Base-by-base conservation (phyloP, 192 early-diverging fungal genomes). In the Backusella circina region DNA sequence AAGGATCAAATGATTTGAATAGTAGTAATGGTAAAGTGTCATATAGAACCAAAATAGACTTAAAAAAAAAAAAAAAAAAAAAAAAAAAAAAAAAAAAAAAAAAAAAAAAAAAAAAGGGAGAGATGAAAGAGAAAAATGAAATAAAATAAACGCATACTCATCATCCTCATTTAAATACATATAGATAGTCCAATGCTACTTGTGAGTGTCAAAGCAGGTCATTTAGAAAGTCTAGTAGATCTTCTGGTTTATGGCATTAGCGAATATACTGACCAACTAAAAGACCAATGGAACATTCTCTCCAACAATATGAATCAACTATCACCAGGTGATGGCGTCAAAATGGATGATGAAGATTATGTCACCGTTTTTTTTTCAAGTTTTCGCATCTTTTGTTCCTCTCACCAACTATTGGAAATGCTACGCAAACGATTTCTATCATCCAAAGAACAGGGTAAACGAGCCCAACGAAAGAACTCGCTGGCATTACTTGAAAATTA, bases 181-280 rank as follows among this genome's bases (percentile, higher is more conserved):
- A 28, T 61, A 61, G 54, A 61, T 61, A 61, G 50, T 30, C 51
- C 47, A 39, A 73, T 38, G 8, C 15, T 71, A 57, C 33, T 76
- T 2, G 92, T 88, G 8, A 81, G 86, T 33, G 87, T 93, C 15
- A 89, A 91, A 39, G 90, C 90, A 30, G 92, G 91, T 4, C 87
- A 88, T 16, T 65, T 92, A 33, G 79, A 85, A 18, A 68, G 76
- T 7, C 67, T 93, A 50, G 75, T 93, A 50, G 86, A 92, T 30
- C 74, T 91, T n/a, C 79, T 90, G 3, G 80, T 91, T 21, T 83
- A 90, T 73, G 92, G 91, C 0, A 80, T 91, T 2, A 26, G 38
- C 35, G 30, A 41, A 36, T 73, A 69, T 33, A 41, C 23, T 8
- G 66, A 67, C 5, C 15, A 28, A 16, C 13, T 78, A 12, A 38